phyloP scores from a whole-genome alignment of 2,329 filamentous ascomycete species.

The Tolypocladium guangdongense region DNA sequence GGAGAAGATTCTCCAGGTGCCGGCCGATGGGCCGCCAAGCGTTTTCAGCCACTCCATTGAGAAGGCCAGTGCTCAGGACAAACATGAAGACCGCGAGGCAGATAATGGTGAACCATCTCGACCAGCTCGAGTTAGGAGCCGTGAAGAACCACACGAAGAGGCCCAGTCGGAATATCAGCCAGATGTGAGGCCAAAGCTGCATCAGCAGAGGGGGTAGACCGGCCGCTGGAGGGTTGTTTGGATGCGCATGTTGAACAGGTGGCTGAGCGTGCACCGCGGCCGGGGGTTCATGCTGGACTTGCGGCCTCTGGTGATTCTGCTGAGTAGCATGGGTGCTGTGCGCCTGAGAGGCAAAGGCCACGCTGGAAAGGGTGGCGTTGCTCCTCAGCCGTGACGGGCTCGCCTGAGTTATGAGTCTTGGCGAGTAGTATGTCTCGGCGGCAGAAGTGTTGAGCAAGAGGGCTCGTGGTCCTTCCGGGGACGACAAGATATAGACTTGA shows the following conservation, averaged over 20 bases:
- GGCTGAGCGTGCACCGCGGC: slow-evolving; percentile 6
- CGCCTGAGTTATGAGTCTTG: slow-evolving; percentile 19
- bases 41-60: slow-evolving; percentile 44
- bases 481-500: slow-evolving; percentile 50
- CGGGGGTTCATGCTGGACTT: slow-evolving; percentile 3
- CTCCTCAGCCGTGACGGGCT: slow-evolving; percentile 17
- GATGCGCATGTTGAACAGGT: slow-evolving; percentile 18
- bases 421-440: slow-evolving; percentile 40
- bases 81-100: slow-evolving; percentile 44
- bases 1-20: slow-evolving; percentile 49
- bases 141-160: slow-evolving; percentile 58
- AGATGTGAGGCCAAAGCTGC: slow-evolving; percentile 47
- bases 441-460: slow-evolving; percentile 41
- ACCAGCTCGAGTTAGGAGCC: slow-evolving; percentile 45
- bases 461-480: slow-evolving; percentile 47
- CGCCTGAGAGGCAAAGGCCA: slow-evolving; percentile 2
- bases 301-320: slow-evolving; percentile 9
- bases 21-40: slow-evolving; percentile 45
- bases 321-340: slow-evolving; percentile 3
- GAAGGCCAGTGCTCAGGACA: slow-evolving; percentile 46
- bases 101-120: slow-evolving; percentile 45
- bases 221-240: slow-evolving; percentile 26
- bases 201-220: slow-evolving; percentile 21
- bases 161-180: slow-evolving; percentile 46
- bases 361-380: slow-evolving; percentile 5